A percentile compares a stretch with the other conserved stretches of the same genome.
Evolutionary conservation across 169 alveolate species (phyloP).

Genomic region (Plasmodium inui): DNA sequence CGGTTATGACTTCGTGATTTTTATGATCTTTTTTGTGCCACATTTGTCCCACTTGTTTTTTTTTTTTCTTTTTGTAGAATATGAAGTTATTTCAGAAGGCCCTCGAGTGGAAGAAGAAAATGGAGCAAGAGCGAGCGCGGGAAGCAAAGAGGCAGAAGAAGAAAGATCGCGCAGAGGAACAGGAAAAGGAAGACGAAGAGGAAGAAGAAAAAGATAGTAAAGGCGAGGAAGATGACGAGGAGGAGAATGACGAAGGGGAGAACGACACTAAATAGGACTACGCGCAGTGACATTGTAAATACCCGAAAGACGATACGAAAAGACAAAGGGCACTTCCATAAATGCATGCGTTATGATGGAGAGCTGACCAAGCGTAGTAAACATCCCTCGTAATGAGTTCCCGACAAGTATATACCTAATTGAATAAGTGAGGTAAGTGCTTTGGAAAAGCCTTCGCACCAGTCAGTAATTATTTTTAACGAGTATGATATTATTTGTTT

Average conservation of each 20-base stretch:
- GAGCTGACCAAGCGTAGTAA: neutral
- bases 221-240: neutral
- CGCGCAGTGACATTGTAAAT: neutral
- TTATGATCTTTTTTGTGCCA: neutral
- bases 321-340: neutral
- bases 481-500: neutral
- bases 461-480: neutral
- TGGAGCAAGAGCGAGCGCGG: slow-evolving; percentile 28
- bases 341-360: neutral
- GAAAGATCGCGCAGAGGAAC: neutral
- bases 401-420: neutral
- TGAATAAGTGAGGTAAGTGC: neutral
- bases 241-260: neutral
- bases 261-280: neutral
- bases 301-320: neutral
- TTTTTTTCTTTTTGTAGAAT: slow-evolving; percentile 26
- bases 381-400: neutral
- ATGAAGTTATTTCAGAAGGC: slow-evolving; percentile 67
- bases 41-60: neutral
- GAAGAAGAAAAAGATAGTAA: neutral
- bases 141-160: slow-evolving; percentile 4
- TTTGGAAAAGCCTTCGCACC: neutral
- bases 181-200: slow-evolving; percentile 2
- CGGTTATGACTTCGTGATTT: neutral
- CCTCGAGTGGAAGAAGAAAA: slow-evolving; percentile 55